Percentiles rank a stretch among this genome's conserved stretches.
Conservation (phyloP, 148 eudicot species). For the Fagopyrum homotropicum region DNA sequence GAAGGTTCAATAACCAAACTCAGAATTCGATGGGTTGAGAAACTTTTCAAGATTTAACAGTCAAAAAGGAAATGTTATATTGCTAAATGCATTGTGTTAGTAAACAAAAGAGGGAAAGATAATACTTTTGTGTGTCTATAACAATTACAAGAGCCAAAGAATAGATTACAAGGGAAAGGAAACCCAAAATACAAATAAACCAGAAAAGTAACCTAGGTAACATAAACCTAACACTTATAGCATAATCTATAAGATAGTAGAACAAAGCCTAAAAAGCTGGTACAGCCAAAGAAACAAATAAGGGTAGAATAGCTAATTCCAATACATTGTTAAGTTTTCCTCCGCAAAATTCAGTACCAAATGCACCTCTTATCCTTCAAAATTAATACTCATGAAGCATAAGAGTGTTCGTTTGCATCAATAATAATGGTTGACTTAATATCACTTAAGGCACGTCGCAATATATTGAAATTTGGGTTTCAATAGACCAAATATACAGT, state of each 20-base stretch:
- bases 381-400: not conserved
- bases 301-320: no score
- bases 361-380: conserved; percentile 2
- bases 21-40: not conserved
- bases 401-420: not conserved
- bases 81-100: not conserved
- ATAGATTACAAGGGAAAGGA: no score
- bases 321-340: not conserved
- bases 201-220: no score
- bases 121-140: no score
- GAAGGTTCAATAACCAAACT: not conserved
- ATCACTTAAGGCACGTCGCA: not conserved
- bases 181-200: no score
- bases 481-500: not conserved
- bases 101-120: no score
- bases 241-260: no score
- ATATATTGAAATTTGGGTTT: not conserved
- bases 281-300: no score
- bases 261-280: no score
- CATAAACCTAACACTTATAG: no score
- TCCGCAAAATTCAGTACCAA: not conserved
- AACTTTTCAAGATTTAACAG: not conserved
- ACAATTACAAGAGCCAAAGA: no score
- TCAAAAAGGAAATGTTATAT: not conserved
- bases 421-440: not conserved